These are phyloP conservation scores for Platanthera zijinensis DNA, from an alignment of 106 monocot genomes.

Conservation along the genomic window DNA sequence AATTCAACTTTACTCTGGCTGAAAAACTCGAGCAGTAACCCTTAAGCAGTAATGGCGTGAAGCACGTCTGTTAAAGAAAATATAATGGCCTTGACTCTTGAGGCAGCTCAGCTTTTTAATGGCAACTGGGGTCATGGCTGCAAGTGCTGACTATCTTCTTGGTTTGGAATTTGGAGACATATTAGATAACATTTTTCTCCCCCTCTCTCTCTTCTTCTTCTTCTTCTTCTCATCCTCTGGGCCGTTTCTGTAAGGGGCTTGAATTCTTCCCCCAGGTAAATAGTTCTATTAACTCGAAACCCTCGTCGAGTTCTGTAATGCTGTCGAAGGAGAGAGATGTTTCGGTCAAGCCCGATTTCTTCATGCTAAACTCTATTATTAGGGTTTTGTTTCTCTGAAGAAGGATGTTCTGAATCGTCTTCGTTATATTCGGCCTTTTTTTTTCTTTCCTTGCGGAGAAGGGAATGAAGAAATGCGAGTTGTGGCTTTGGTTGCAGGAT, in stretches of 20 bases:
- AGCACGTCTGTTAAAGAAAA: not conserved
- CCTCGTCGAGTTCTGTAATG: not conserved
- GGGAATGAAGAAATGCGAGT: not conserved
- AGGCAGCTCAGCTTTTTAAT: not conserved
- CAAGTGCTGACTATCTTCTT: not conserved
- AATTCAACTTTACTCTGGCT: no score
- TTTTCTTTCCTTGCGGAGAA: not conserved
- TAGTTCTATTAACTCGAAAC: not conserved
- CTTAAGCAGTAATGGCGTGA: not conserved
- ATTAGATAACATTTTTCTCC: not conserved
- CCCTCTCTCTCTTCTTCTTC: no score
- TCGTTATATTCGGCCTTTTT: not conserved
- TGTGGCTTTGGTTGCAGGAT: constrained; percentile 9
- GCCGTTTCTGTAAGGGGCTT: not conserved
- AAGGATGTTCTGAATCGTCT: not conserved
- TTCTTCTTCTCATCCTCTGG: not conserved
- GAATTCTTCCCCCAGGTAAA: not conserved
- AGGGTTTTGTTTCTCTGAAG: not conserved
- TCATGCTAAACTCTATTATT: not conserved
- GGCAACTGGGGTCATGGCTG: not conserved
- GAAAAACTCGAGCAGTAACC: no score
- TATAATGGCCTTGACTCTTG: not conserved
- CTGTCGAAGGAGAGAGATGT: not conserved
- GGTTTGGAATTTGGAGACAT: not conserved
- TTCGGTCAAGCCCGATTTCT: not conserved